phyloP scores from a whole-genome alignment of 2,329 filamentous ascomycete genomes.

The Alternaria angustiovoidea region DNA sequence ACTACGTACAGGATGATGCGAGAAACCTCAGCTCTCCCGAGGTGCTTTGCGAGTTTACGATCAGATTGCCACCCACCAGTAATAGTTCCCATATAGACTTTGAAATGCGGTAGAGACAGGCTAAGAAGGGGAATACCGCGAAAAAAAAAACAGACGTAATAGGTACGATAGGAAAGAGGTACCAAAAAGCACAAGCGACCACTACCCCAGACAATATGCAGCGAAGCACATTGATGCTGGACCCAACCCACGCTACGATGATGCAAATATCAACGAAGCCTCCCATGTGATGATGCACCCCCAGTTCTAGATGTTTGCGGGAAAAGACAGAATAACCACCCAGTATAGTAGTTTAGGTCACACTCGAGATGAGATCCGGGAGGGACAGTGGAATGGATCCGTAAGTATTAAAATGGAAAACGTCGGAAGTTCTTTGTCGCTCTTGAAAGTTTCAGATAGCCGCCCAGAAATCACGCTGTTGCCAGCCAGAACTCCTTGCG shows the following conservation, averaged over 20 bases:
- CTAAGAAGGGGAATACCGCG: conserved; percentile 18
- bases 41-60: conserved; percentile 13
- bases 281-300: conserved; percentile 35
- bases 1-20: conserved; percentile 14
- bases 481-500: conserved; percentile 24
- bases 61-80: conserved; percentile 32
- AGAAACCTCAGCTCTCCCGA: conserved; percentile 25
- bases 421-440: conserved; percentile 29
- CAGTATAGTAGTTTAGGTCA: conserved; percentile 28
- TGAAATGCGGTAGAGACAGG: conserved; percentile 20
- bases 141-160: conserved; percentile 24
- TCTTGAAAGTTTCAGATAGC: conserved; percentile 28
- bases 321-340: conserved; percentile 35
- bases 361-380: conserved; percentile 9
- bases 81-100: conserved; percentile 18
- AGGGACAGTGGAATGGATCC: conserved; percentile 13
- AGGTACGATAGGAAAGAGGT: conserved; percentile 17
- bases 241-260: conserved; percentile 31
- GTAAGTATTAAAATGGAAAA: conserved; percentile 22
- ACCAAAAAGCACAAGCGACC: conserved; percentile 35
- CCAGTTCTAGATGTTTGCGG: conserved; percentile 34
- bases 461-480: conserved; percentile 34
- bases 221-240: conserved; percentile 31
- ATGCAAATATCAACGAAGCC: conserved; percentile 36
- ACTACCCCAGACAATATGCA: conserved; percentile 33